These are phyloP conservation scores for Scytalidium sp. DNA, from an alignment of 2,329 filamentous ascomycete genomes.

Conservation along the genomic window DNA sequence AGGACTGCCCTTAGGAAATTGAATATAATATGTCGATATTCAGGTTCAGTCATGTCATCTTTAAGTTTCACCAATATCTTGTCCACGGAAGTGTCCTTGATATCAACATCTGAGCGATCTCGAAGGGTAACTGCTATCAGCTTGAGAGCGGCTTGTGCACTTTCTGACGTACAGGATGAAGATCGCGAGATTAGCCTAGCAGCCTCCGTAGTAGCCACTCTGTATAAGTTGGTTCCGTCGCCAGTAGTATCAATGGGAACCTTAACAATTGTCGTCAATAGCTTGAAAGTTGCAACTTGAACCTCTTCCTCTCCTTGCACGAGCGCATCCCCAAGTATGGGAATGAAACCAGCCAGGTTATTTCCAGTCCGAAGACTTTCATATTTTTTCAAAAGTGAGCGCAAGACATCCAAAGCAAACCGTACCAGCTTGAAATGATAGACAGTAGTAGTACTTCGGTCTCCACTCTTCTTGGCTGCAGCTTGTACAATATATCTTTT, in stretches of 20 bases:
- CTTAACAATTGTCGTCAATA: constrained; percentile 82
- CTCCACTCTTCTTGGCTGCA: constrained; percentile 70
- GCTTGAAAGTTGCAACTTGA: constrained; percentile 79
- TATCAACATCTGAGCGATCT: constrained; percentile 69
- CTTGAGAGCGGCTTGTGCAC: constrained; percentile 85
- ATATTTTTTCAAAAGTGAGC: constrained; percentile 82
- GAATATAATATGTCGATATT: constrained; percentile 90
- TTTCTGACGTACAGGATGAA: constrained; percentile 74
- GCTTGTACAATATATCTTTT: constrained; percentile 79
- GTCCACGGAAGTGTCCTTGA: constrained; percentile 81
- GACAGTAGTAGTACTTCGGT: constrained; percentile 69
- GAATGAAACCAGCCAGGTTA: constrained; percentile 83
- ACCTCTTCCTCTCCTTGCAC: constrained; percentile 87
- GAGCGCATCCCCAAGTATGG: constrained; percentile 83
- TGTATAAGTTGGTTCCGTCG: constrained; percentile 59
- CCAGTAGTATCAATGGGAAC: constrained; percentile 72
- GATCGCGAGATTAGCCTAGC: constrained; percentile 76
- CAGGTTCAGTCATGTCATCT: constrained; percentile 86
- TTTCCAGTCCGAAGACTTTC: constrained; percentile 73
- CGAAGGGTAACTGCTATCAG: constrained; percentile 81
- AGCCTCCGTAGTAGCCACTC: constrained; percentile 82
- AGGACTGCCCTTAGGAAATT: constrained; percentile 89
- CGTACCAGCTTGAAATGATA: constrained; percentile 84
- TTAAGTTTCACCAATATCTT: constrained; percentile 79
- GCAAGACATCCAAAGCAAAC: constrained; percentile 84